These are phyloP conservation scores for Podosphaera xanthii DNA, from an alignment of 2,329 filamentous ascomycete species.

Conservation along the genomic window DNA sequence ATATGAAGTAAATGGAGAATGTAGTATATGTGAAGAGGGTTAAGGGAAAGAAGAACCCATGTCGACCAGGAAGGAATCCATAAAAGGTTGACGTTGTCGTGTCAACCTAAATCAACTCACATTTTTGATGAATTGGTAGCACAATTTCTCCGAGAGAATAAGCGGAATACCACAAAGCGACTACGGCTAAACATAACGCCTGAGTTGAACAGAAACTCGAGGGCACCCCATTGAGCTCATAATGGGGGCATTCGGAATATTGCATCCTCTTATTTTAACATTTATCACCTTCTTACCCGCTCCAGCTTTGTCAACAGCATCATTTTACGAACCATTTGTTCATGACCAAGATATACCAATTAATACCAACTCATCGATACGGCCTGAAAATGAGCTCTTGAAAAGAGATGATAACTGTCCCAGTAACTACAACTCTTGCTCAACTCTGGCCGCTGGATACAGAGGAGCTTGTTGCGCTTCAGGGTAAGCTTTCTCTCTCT, in stretches of 20 bases:
- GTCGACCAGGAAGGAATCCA: not conserved
- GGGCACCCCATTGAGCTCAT: not conserved
- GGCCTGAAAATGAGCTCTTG: slow-evolving; percentile 8
- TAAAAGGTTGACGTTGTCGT: not conserved
- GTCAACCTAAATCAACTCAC: not conserved
- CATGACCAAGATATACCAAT: not conserved
- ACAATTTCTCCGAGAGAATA: not conserved
- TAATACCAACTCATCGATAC: slow-evolving; percentile 3
- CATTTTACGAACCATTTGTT: not conserved
- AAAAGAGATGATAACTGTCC: slow-evolving; percentile 15
- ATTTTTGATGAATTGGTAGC: not conserved
- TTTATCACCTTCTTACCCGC: not conserved
- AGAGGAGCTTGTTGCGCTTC: slow-evolving; percentile 15
- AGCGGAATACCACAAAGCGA: not conserved
- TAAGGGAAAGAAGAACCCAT: too few species aligned
- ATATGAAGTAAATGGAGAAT: too few species aligned
- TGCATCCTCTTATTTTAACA: not conserved
- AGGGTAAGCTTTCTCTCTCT: slow-evolving; percentile 9
- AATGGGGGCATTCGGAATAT: not conserved
- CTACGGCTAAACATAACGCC: not conserved
- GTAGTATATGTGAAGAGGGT: too few species aligned
- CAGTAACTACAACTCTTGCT: slow-evolving; percentile 14
- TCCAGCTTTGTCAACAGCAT: not conserved
- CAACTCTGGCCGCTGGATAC: slow-evolving; percentile 10
- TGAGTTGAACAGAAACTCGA: not conserved